Conservation (phyloP, 2,329 filamentous ascomycete genomes). For the Fusarium camptoceras region DNA sequence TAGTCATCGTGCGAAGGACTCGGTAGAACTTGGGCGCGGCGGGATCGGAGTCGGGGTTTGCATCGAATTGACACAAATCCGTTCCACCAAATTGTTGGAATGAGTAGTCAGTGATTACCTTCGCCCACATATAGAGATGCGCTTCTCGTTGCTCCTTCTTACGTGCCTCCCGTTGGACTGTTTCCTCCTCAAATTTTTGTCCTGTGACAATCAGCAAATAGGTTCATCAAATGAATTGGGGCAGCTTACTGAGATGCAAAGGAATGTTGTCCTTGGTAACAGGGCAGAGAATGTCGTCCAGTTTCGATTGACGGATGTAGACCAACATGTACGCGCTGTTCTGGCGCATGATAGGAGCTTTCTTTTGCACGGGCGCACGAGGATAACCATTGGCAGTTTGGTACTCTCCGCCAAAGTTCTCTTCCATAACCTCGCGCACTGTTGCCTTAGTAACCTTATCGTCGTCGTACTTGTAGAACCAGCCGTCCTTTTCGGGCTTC, state of each 20-base stretch:
- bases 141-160: slow-evolving; percentile 93
- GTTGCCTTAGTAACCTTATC: slow-evolving; percentile 97
- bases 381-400: slow-evolving; percentile 60
- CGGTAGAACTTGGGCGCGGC: slow-evolving; percentile 79
- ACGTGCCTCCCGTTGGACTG: slow-evolving; percentile 77
- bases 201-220: slow-evolving; percentile 59
- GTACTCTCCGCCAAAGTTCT: slow-evolving; percentile 96
- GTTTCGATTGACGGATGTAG: slow-evolving; percentile 87
- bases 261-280: slow-evolving; percentile 85
- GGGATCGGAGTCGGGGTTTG: slow-evolving; percentile 71
- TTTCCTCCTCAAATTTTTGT: slow-evolving; percentile 83
- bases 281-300: slow-evolving; percentile 84
- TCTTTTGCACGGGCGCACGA: slow-evolving; percentile 64
- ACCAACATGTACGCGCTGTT: slow-evolving; percentile 99
- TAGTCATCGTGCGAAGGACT: slow-evolving; percentile 77
- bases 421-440: slow-evolving; percentile 89
- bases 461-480: slow-evolving; percentile 98
- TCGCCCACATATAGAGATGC: slow-evolving; percentile 89
- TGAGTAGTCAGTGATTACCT: slow-evolving; percentile 83
- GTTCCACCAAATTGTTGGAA: slow-evolving; percentile 86
- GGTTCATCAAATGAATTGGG: background rate
- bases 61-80: slow-evolving; percentile 80
- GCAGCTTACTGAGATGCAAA: slow-evolving; percentile 75
- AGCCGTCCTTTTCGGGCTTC: slow-evolving; percentile 90
- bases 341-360: slow-evolving; percentile 70